These are phyloP conservation scores for Colletotrichum sp. DNA, from an alignment of 2,329 filamentous ascomycete genomes.

Conservation along the genomic window DNA sequence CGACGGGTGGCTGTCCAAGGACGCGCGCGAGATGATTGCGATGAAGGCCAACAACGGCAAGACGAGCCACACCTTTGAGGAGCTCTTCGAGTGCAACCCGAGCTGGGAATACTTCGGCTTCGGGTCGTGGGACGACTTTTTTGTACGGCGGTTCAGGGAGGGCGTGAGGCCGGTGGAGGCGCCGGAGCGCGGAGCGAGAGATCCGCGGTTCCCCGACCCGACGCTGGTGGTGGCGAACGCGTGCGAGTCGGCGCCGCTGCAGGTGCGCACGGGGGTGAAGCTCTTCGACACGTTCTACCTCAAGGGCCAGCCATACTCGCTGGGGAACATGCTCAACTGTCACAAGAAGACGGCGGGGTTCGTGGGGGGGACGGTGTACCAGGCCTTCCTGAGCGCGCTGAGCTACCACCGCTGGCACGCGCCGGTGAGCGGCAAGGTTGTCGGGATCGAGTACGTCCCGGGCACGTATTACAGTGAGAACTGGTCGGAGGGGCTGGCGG, in stretches of 20 bases:
- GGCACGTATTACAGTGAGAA: conserved; percentile 73
- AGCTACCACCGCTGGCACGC: conserved; percentile 77
- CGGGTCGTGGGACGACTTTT: conserved; percentile 73
- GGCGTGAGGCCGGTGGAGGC: conserved; percentile 60
- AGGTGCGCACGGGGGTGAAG: conserved; percentile 52
- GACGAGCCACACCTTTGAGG: conserved; percentile 54
- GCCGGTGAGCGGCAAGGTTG: conserved; percentile 66
- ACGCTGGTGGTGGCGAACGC: conserved; percentile 58
- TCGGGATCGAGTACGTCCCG: conserved; percentile 59
- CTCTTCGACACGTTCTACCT: conserved; percentile 69
- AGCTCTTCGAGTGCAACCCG: conserved; percentile 66
- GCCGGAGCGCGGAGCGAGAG: conserved; percentile 49
- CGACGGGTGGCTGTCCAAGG: conserved; percentile 23
- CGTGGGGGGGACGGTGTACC: conserved; percentile 69
- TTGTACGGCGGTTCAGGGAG: conserved; percentile 62
- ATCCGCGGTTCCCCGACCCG: not conserved
- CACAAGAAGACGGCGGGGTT: conserved; percentile 60
- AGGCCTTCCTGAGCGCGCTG: conserved; percentile 70
- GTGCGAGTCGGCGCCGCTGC: conserved; percentile 67
- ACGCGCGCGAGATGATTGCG: conserved; percentile 20
- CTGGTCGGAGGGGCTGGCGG: conserved; percentile 38
- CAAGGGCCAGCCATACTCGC: conserved; percentile 71
- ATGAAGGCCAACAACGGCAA: conserved; percentile 44
- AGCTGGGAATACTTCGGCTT: conserved; percentile 59
- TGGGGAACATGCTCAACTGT: conserved; percentile 65